phyloP scores from a whole-genome alignment of 108 stramenopile genomes.

The Nitzschia palea region DNA sequence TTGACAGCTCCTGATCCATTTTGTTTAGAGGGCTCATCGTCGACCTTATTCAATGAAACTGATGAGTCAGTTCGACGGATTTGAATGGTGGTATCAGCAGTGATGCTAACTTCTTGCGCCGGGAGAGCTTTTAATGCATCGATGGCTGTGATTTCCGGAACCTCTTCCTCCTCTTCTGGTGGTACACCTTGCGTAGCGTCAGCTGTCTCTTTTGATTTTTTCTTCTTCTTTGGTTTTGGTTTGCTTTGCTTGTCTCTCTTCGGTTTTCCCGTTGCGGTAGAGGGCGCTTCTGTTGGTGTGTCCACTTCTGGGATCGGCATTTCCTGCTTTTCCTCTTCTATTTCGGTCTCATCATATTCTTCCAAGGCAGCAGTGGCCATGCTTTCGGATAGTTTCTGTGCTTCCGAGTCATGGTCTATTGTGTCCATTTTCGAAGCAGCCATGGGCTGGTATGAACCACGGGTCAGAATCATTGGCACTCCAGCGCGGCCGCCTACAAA shows the following conservation, averaged over 20 bases:
- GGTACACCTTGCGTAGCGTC: constrained; percentile 18
- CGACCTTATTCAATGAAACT: constrained; percentile 45
- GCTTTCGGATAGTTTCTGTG: constrained; percentile 33
- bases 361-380: constrained; percentile 43
- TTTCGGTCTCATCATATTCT: constrained; percentile 26
- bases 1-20: constrained; percentile 1
- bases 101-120: constrained; percentile 81
- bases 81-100: constrained; percentile 63
- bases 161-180: constrained; percentile 16
- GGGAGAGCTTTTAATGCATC: constrained; percentile 70
- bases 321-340: constrained; percentile 31
- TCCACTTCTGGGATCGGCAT: constrained; percentile 9
- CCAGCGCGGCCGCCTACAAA: neutral
- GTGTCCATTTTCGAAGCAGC: neutral
- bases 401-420: constrained; percentile 40
- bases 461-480: constrained; percentile 36
- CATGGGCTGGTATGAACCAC: neutral
- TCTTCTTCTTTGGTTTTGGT: constrained; percentile 28
- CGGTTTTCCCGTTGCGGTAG: neutral
- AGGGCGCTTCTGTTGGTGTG: neutral
- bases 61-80: constrained; percentile 56
- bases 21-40: constrained; percentile 14
- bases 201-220: constrained; percentile 47
- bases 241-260: neutral
- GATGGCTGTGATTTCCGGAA: constrained; percentile 42